Conservation (phyloP, 306 rosid species). For the Cucurbita maxima region DNA sequence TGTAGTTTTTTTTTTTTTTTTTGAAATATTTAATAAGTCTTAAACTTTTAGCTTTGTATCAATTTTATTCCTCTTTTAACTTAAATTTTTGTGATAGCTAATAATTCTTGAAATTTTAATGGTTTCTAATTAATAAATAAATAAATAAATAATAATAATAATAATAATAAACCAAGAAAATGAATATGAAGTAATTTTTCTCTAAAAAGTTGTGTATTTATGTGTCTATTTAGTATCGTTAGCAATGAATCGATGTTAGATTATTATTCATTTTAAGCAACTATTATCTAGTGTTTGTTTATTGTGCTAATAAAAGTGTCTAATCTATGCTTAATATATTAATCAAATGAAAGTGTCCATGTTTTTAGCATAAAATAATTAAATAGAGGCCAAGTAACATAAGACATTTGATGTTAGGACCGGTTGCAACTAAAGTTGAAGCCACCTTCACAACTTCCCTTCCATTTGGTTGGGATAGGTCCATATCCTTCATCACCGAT, state of each 20-base stretch:
- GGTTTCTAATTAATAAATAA: too few species aligned
- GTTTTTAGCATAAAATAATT: not conserved
- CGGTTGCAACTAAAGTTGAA: not conserved
- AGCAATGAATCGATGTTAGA: not conserved
- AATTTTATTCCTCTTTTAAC: too few species aligned
- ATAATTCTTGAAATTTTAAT: too few species aligned
- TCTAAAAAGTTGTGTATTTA: too few species aligned
- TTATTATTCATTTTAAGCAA: not conserved
- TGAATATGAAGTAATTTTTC: too few species aligned
- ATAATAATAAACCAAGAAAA: too few species aligned
- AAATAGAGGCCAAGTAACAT: not conserved
- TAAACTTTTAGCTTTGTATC: too few species aligned
- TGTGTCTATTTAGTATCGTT: not conserved
- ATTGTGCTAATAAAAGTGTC: not conserved
- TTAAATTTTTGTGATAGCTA: too few species aligned
- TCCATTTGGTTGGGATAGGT: not conserved
- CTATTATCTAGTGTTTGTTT: too few species aligned
- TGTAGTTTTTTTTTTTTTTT: too few species aligned
- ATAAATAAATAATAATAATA: too few species aligned
- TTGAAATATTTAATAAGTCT: too few species aligned
- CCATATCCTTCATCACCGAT: not conserved
- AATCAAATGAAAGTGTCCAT: not conserved
- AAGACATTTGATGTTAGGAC: not conserved
- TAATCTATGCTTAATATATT: not conserved
- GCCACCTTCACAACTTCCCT: constrained; percentile 5